Conservation (phyloP, 2,329 filamentous ascomycete genomes). For the Emmonsia crescens region DNA sequence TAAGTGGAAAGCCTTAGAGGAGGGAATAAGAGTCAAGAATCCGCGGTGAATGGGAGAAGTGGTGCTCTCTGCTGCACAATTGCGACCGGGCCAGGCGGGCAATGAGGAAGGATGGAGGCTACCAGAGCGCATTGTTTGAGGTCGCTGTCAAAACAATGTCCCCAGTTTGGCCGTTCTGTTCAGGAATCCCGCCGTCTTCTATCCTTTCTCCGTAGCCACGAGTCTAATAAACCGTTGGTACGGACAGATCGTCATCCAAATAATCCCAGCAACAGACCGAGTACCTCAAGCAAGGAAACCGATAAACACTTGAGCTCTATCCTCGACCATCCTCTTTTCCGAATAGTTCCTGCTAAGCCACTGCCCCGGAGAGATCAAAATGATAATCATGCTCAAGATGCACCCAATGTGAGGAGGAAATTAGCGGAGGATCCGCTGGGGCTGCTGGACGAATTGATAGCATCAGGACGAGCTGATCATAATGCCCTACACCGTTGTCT, state of each 20-base stretch:
- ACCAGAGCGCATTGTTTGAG: background rate
- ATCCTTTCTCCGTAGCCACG: background rate
- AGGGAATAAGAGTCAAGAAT: background rate
- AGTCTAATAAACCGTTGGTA: background rate
- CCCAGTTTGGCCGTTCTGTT: background rate
- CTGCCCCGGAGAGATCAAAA: background rate
- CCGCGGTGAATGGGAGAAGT: background rate
- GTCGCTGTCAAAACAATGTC: background rate
- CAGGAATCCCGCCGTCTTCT: background rate
- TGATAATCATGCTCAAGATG: background rate
- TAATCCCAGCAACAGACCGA: background rate
- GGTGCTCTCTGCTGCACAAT: background rate
- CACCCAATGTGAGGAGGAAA: background rate
- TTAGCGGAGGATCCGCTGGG: constrained; percentile 24
- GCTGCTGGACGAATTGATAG: constrained; percentile 29
- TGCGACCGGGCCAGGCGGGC: background rate
- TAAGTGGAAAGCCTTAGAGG: background rate
- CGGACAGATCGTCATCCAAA: background rate
- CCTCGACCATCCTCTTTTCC: constrained; percentile 33
- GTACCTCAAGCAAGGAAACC: constrained; percentile 14
- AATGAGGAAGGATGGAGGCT: background rate
- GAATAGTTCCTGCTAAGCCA: constrained; percentile 23
- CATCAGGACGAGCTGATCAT: constrained; percentile 25
- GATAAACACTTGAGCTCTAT: constrained; percentile 30
- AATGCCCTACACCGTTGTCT: constrained; percentile 21